These are phyloP conservation scores for Fonsecaea pugnacius DNA, from an alignment of 2,329 filamentous ascomycete species.

Conservation along the genomic window DNA sequence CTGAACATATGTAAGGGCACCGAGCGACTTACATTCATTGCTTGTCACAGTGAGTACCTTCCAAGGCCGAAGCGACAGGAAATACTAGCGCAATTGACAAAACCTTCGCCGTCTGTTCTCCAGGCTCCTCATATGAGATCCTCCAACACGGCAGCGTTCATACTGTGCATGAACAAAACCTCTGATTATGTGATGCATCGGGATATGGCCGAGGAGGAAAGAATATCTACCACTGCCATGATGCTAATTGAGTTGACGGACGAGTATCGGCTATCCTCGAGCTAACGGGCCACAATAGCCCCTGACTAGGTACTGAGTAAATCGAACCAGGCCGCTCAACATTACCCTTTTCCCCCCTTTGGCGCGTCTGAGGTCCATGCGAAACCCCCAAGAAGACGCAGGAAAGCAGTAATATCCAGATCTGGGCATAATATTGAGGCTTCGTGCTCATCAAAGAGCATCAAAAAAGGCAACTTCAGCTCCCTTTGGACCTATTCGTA, in stretches of 20 bases:
- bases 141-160: no score
- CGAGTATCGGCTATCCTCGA: neutral
- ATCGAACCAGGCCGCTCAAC: neutral
- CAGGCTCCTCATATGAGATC: no score
- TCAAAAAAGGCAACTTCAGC: neutral
- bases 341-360: no score
- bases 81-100: no score
- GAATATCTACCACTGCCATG: neutral
- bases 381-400: neutral
- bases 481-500: neutral
- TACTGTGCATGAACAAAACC: neutral
- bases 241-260: neutral
- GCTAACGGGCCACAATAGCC: neutral
- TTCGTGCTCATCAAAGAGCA: neutral
- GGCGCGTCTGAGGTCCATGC: neutral
- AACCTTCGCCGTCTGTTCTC: no score
- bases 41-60: no score
- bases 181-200: neutral
- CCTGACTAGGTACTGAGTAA: neutral
- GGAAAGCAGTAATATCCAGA: neutral
- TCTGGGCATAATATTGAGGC: no score
- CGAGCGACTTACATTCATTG: neutral
- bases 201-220: neutral
- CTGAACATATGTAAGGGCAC: no score
- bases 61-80: no score